A percentile compares a stretch with the other conserved stretches of the same genome.
These are phyloP conservation scores for Acanthamoeba castellanii DNA, from an alignment of 208 protist genomes.

Conservation along the genomic window DNA sequence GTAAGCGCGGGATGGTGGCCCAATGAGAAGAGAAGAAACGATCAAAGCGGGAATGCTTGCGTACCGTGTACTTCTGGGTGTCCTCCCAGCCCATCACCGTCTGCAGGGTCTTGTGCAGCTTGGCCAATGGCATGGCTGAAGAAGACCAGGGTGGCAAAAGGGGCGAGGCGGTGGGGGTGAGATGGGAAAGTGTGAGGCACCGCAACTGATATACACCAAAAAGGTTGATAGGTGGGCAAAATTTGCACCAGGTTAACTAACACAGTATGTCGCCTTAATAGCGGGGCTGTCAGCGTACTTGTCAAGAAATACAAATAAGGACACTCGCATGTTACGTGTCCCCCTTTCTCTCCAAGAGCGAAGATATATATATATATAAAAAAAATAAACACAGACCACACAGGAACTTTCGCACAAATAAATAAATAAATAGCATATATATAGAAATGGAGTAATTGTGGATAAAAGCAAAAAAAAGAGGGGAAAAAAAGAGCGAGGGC, in stretches of 20 bases:
- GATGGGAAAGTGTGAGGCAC: not conserved
- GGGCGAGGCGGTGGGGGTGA: not conserved
- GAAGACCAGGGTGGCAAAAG: not conserved
- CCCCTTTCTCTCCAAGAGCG: no score
- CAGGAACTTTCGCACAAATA: no score
- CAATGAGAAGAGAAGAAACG: not conserved
- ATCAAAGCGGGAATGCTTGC: not conserved
- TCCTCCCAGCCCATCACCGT: constrained; percentile 48
- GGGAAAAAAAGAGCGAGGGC: not conserved
- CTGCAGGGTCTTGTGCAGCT: constrained; percentile 66
- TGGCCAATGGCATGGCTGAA: constrained; percentile 39
- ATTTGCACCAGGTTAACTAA: not conserved
- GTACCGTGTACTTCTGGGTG: constrained; percentile 55
- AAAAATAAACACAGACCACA: no score
- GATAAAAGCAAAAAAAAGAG: not conserved
- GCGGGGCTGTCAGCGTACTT: not conserved
- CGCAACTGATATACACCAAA: no score
- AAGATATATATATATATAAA: no score
- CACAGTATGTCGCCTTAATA: not conserved
- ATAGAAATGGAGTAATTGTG: no score
- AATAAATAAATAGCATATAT: no score
- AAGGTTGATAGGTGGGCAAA: no score
- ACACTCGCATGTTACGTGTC: no score
- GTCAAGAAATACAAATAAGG: not conserved
- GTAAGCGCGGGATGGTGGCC: no score